Base-by-base conservation (phyloP, 495 filamentous ascomycete species). In the Cryomyces minteri region DNA sequence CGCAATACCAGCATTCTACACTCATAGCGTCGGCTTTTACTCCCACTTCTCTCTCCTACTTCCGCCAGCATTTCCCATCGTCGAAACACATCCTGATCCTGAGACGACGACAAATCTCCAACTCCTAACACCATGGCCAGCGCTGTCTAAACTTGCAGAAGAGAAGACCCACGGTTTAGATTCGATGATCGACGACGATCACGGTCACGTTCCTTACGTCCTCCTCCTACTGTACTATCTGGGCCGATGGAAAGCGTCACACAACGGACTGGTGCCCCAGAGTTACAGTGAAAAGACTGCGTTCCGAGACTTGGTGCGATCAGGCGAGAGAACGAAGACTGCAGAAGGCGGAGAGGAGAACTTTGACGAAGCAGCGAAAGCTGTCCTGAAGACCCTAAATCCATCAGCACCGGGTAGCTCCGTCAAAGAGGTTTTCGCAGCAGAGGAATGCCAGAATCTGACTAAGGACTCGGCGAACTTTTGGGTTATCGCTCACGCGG, bases 291-390 rank as follows among this genome's bases (percentile, higher is more conserved):
- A 99, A 46, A 99, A 96, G 62, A 79, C 67, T 5, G 82, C 76
- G 41, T 94, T 96, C 59, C 69, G 78, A 38, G 69, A 75, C 9
- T 58, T 84, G 9, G 76, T 95, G 0, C 63, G 70, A 44, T 64
- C 65, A 5, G 73, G 74, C 9, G 73, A 80, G 46, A 72, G 90
- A 53, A 82, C 68, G 37, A 64, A 79, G 52, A 88, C 76, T 51
- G 59, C 86, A 31, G 88, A 94, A 64, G 88, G 85, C 32, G 83
- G 81, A 49, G 90, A 96, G 59, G 90, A 98, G 67, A 99, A 99
- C 59, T 99, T 82, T 58, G 87, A 95, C 36, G 90, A 99, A 62
- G 90, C 90, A 11, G 77, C 74, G 28, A 78, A 73, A 8, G 88
- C 88, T 4, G 87, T 96, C 2, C 60, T 95, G 47, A 95, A 93